A percentile compares a stretch with the other conserved stretches of the same genome.
Conservation (phyloP, 345 rosid species). For the Erodium maritimum region DNA sequence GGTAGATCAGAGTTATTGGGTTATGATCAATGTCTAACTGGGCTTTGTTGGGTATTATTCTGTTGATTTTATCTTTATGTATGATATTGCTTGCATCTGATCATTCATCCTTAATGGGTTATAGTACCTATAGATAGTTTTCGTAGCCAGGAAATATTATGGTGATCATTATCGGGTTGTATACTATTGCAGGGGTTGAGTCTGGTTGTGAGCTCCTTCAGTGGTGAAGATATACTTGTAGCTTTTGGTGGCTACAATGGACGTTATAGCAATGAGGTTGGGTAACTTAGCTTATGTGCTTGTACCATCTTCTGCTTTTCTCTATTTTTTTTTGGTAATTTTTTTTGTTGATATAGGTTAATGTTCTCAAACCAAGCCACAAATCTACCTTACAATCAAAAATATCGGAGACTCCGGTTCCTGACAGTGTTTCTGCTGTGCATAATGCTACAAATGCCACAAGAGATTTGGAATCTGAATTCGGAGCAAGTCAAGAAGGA, state of each 20-base stretch:
- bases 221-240: conserved; percentile 78
- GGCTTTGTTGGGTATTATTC: not conserved
- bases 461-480: conserved; percentile 75
- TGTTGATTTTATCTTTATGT: not conserved
- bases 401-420: conserved; percentile 39
- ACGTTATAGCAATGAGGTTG: conserved; percentile 84
- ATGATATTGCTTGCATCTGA: not conserved
- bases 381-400: conserved; percentile 75
- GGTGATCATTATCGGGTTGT: conserved; percentile 6
- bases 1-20: not conserved
- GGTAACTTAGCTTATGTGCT: conserved; percentile 2
- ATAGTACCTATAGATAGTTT: not conserved
- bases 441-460: conserved; percentile 54
- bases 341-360: conserved; percentile 35
- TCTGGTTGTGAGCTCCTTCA: conserved; percentile 67
- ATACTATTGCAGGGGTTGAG: conserved; percentile 61
- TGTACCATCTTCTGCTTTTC: conserved; percentile 3
- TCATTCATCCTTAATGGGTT: not conserved
- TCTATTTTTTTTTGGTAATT: conserved; percentile 12
- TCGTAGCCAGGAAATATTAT: conserved; percentile 1
- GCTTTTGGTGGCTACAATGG: conserved; percentile 98
- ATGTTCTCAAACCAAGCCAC: conserved; percentile 92
- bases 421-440: conserved; percentile 71
- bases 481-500: conserved; percentile 66
- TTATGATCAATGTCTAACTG: not conserved